Evolutionary conservation across 768 basidiomycete species (phyloP).

Genomic region (Dendrothele bispora): DNA sequence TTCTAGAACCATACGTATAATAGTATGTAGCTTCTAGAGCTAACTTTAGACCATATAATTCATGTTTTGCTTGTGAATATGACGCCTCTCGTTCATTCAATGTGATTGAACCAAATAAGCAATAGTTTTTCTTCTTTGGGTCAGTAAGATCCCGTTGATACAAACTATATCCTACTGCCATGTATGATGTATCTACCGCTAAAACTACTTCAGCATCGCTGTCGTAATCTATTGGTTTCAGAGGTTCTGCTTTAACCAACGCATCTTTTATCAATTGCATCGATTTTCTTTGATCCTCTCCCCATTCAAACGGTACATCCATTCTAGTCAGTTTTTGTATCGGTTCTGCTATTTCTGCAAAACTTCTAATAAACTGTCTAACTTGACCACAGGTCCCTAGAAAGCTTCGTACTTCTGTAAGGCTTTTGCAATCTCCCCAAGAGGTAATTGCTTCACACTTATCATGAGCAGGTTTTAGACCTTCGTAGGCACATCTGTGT

Average conservation of each 20-base stretch:
- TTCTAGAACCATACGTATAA: conserved; percentile 23
- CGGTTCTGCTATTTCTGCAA: conserved; percentile 29
- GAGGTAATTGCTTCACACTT: conserved; percentile 3
- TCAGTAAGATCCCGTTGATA: too few species aligned
- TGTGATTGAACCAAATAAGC: too few species aligned
- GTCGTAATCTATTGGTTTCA: too few species aligned
- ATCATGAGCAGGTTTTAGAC: conserved; percentile 6
- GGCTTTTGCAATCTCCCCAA: not conserved
- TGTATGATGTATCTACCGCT: too few species aligned
- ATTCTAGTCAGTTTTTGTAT: conserved; percentile 35
- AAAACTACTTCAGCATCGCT: too few species aligned
- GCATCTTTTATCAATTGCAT: too few species aligned
- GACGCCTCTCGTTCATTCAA: too few species aligned
- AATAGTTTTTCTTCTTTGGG: too few species aligned
- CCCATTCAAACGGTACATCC: conserved; percentile 16
- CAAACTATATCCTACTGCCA: too few species aligned
- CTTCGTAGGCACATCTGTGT: conserved; percentile 8
- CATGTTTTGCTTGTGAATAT: conserved; percentile 39
- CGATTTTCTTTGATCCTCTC: too few species aligned
- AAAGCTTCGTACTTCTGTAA: conserved; percentile 16
- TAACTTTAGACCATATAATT: conserved; percentile 36
- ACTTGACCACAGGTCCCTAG: conserved; percentile 3
- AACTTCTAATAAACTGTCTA: conserved; percentile 19
- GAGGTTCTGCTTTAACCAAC: too few species aligned
- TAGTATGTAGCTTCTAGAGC: conserved; percentile 20